phyloP scores from a whole-genome alignment of 1,284 basidiomycete species.

The Violaceomyces palustris region DNA sequence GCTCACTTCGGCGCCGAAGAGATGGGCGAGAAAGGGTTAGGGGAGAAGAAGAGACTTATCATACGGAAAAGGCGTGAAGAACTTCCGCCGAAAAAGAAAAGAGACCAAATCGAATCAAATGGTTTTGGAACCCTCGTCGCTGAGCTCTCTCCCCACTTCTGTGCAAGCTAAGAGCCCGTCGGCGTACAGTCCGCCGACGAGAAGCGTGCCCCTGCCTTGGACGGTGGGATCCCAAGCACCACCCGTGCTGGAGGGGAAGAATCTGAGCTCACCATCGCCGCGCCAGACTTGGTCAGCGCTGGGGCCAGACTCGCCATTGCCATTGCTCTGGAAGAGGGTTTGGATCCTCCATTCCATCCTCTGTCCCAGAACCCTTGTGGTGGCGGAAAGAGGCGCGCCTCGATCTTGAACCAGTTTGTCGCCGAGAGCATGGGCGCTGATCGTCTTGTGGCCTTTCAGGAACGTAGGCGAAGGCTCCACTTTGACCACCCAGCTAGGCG shows the following conservation, averaged over 20 bases:
- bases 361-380: slow-evolving; percentile 5
- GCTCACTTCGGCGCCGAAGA: too few relatives aligned
- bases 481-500: slow-evolving; percentile 9
- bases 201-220: slow-evolving; percentile 4
- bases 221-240: neutral
- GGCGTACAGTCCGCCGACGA: slow-evolving; percentile 16
- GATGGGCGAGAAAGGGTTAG: too few relatives aligned
- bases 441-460: neutral
- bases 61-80: too few relatives aligned
- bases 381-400: slow-evolving; percentile 5
- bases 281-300: neutral
- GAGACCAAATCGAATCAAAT: too few relatives aligned
- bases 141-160: slow-evolving; percentile 2
- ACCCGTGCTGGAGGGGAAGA: neutral
- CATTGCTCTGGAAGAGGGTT: slow-evolving; percentile 8
- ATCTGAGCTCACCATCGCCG: neutral
- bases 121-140: too few relatives aligned
- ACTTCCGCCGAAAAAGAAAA: too few relatives aligned
- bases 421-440: neutral
- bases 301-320: neutral
- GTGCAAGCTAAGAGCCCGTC: slow-evolving; percentile 3
- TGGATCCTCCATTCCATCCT: neutral
- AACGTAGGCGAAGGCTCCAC: neutral
- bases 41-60: too few relatives aligned
- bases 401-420: neutral